phyloP scores from a whole-genome alignment of 2,329 filamentous ascomycete genomes.

The Xylaria sp. region DNA sequence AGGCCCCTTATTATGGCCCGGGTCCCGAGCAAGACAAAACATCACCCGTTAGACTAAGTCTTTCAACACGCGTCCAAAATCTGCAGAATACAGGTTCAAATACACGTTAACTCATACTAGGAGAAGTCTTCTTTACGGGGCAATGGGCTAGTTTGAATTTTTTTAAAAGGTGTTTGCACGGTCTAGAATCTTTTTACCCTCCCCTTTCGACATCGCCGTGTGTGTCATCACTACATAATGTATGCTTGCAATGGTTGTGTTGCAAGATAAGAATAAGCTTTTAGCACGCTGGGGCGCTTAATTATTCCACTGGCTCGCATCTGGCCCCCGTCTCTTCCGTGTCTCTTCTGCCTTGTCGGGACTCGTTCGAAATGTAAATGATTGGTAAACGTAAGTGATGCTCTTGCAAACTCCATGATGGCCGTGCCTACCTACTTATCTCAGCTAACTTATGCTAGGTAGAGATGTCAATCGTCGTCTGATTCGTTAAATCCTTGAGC shows the following conservation, averaged over 20 bases:
- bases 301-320: conserved; percentile 4
- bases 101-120: neutral
- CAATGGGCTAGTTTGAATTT: conserved; percentile 1
- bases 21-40: no score
- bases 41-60: no score
- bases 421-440: conserved; percentile 20
- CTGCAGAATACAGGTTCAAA: neutral
- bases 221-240: neutral
- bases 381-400: conserved; percentile 11
- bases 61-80: neutral
- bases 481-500: conserved; percentile 5
- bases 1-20: neutral
- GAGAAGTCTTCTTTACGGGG: neutral
- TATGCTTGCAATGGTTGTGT: neutral
- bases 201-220: neutral
- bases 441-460: conserved; percentile 27
- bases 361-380: conserved; percentile 11
- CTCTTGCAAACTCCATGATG: conserved; percentile 17
- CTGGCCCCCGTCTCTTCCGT: neutral
- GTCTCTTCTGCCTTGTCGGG: conserved; percentile 3
- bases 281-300: conserved; percentile 1
- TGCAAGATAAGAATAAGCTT: neutral
- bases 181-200: conserved; percentile 32
- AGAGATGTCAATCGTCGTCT: conserved; percentile 3
- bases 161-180: conserved; percentile 30